These are phyloP conservation scores for Globisporangium cystogenes DNA, from an alignment of 352 stramenopile genomes.

Conservation along the genomic window DNA sequence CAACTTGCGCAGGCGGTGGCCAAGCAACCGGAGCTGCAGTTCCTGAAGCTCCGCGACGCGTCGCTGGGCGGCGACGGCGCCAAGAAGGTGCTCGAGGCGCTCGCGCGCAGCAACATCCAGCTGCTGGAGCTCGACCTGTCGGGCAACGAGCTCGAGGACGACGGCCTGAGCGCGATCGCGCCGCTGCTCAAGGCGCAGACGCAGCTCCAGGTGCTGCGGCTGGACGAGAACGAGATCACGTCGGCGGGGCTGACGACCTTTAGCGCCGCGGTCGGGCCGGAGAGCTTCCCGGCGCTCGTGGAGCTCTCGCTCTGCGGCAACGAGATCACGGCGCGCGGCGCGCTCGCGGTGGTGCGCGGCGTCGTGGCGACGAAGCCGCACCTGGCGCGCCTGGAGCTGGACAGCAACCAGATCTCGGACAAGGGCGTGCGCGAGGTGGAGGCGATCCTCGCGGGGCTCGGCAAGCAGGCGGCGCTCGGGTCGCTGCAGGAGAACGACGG, in stretches of 20 bases:
- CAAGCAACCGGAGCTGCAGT: slow-evolving; percentile 57
- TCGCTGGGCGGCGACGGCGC: slow-evolving; percentile 80
- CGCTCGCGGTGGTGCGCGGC: slow-evolving; percentile 44
- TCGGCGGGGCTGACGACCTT: slow-evolving; percentile 46
- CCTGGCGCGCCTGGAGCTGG: slow-evolving; percentile 47
- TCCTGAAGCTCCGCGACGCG: slow-evolving; percentile 88
- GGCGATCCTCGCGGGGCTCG: slow-evolving; percentile 30
- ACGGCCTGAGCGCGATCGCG: slow-evolving; percentile 57
- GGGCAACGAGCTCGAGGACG: slow-evolving; percentile 82
- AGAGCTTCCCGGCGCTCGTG: slow-evolving; percentile 30
- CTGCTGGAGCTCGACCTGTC: slow-evolving; percentile 85
- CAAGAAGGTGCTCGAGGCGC: slow-evolving; percentile 53
- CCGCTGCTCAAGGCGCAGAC: slow-evolving; percentile 51
- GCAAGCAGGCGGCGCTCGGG: slow-evolving; percentile 51
- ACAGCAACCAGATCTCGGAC: slow-evolving; percentile 75
- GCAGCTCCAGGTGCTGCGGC: slow-evolving; percentile 46
- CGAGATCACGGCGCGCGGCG: slow-evolving; percentile 72
- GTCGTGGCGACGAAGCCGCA: slow-evolving; percentile 35
- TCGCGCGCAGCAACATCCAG: slow-evolving; percentile 53
- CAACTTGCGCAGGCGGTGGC: slow-evolving; percentile 68
- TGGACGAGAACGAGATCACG: slow-evolving; percentile 84
- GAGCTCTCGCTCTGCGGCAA: slow-evolving; percentile 64
- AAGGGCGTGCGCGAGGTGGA: slow-evolving; percentile 46
- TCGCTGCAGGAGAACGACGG: slow-evolving; percentile 83
- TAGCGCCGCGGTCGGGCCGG: slow-evolving; percentile 16